Evolutionary conservation across 768 basidiomycete species (phyloP), one percentile per base, ranked within the genome.

Genomic region (Psilocybe cyanescens): DNA sequence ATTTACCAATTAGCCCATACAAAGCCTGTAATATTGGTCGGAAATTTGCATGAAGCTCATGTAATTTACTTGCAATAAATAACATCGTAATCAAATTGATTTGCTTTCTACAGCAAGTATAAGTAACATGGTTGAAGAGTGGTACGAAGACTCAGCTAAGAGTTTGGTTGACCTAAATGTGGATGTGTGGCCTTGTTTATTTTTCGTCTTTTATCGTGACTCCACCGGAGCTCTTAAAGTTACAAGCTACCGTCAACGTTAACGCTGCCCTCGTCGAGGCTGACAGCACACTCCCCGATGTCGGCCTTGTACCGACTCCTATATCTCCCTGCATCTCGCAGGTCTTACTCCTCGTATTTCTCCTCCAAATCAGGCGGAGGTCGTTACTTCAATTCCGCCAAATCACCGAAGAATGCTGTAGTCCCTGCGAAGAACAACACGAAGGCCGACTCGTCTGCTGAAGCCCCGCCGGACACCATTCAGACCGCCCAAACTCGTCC

Each of bases 341-440:
- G 91, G 70, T 73, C 84, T 8, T 92, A 91, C 65, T 93, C 89
- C 5, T 92, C 91, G 1, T 88, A 89, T 66, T 93, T 91, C 77
- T 91, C 89, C 11, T 89, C 88, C 29, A 91, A 90, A 69, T 79
- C 89, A 1, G 91, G 91, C 3, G 80, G 83, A 0, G 91, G 91
- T 17, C 82, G 91, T 31, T 90, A 87, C 68, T 90, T 92, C 73
- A 87, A 89, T 60, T 86, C 91, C 3, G 76, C 90, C 7, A 94
- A 92, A 72, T 79, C 88, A 16, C 81, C 86, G 61, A 86, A 87
- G 71, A 73, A 74, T 46, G 68, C 79, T 55, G 79, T 80, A 55
- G 66, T 80, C 53, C 67, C 69, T 45, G 65, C 78, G 9, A 67
- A 75, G 64, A 75, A 71, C 48, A 70, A 70, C 55, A 54, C 65